phyloP scores from a whole-genome alignment of 2,329 filamentous ascomycete species.

The Scolecobasidium constrictum region DNA sequence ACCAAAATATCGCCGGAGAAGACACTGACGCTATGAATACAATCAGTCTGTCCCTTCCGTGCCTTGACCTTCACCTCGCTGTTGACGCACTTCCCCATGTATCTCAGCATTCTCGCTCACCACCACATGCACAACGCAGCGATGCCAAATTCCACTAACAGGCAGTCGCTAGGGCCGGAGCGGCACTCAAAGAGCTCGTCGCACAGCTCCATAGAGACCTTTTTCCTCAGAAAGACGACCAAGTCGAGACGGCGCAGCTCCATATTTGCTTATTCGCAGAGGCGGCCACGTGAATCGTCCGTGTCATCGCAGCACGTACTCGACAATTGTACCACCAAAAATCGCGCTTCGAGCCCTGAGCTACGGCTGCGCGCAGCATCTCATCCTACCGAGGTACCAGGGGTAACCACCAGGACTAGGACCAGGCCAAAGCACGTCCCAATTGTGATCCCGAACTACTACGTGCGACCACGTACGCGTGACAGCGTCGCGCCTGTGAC shows the following conservation, averaged over 20 bases:
- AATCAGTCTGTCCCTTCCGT: constrained; percentile 3
- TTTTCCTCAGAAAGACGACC: neutral
- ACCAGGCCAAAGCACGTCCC: constrained; percentile 30
- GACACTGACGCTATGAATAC: constrained; percentile 3
- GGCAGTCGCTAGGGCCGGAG: neutral
- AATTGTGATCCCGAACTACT: constrained; percentile 33
- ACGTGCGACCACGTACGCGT: constrained; percentile 26
- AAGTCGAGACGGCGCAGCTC: neutral
- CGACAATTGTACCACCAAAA: too few species aligned
- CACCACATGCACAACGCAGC: neutral
- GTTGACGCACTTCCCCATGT: constrained; percentile 1
- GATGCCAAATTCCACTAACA: neutral
- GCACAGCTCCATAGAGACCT: neutral
- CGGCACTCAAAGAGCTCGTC: neutral
- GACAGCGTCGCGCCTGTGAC: constrained; percentile 18
- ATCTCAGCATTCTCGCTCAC: neutral
- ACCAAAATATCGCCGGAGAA: neutral
- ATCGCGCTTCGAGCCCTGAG: too few species aligned
- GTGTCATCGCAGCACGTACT: too few species aligned
- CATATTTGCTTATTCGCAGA: neutral
- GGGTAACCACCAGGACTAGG: constrained; percentile 13
- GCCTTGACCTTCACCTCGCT: constrained; percentile 5
- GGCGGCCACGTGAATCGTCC: neutral
- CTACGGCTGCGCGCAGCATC: neutral
- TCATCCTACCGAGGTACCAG: constrained; percentile 5